Conservation (phyloP, 2,329 filamentous ascomycete species). For the Blumeria graminis region DNA sequence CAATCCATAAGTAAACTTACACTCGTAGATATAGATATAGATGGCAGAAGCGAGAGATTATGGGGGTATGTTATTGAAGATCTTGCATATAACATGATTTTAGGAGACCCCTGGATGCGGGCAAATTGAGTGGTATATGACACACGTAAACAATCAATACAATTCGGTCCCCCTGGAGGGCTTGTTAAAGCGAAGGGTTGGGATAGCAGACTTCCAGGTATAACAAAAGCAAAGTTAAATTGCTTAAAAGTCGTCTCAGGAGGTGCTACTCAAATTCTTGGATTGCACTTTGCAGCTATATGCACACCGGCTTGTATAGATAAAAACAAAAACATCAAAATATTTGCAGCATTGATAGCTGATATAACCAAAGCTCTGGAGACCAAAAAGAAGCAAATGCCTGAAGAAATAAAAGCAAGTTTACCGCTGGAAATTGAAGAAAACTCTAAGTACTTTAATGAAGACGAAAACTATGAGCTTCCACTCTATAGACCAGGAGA, state of each 20-base stretch:
- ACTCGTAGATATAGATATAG: too few relatives aligned
- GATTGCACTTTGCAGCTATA: not conserved
- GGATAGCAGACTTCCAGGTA: too few relatives aligned
- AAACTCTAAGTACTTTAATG: not conserved
- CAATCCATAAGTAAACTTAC: too few relatives aligned
- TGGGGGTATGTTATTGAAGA: not conserved
- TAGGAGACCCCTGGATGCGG: not conserved
- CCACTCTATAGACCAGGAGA: not conserved
- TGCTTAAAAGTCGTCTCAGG: not conserved
- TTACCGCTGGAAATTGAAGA: not conserved
- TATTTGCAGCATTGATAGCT: not conserved
- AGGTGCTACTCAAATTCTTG: not conserved
- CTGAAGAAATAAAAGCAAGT: too few relatives aligned
- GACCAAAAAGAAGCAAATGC: not conserved
- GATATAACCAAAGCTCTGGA: not conserved
- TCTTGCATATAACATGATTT: not conserved
- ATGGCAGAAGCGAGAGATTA: too few relatives aligned
- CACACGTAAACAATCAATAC: not conserved
- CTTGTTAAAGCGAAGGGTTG: too few relatives aligned
- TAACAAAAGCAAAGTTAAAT: not conserved
- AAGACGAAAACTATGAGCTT: not conserved
- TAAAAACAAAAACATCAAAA: not conserved
- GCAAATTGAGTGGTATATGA: not conserved
- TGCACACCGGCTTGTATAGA: not conserved
- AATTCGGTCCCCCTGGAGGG: too few relatives aligned